Conservation (phyloP, 345 rosid genomes). For the Erysimum cheiranthoides region DNA sequence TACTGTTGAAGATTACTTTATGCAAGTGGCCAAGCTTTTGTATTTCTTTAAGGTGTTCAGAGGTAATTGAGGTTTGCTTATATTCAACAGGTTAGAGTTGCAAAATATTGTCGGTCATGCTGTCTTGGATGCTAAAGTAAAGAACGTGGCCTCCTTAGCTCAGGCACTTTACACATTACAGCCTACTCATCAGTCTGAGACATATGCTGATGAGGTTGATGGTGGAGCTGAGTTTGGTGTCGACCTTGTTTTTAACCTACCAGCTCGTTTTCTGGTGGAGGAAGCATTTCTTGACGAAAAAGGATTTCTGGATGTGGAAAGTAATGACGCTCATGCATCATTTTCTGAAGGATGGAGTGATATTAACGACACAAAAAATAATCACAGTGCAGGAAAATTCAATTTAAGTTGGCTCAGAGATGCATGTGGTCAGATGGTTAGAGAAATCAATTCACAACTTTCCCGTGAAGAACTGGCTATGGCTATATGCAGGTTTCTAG, state of each 20-base stretch:
- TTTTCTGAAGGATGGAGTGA: slow-evolving; percentile 59
- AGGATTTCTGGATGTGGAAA: slow-evolving; percentile 55
- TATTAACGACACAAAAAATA: slow-evolving; percentile 40
- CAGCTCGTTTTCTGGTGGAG: slow-evolving; percentile 81
- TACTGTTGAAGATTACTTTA: neutral
- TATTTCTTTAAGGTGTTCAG: slow-evolving; percentile 6
- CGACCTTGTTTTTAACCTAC: slow-evolving; percentile 73
- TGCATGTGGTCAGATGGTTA: slow-evolving; percentile 71
- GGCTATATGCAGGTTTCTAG: slow-evolving; percentile 92
- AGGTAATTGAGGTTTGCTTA: neutral
- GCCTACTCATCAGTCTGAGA: slow-evolving; percentile 53
- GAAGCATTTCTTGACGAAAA: slow-evolving; percentile 63
- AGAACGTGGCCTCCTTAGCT: slow-evolving; percentile 64
- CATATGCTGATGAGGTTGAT: slow-evolving; percentile 47
- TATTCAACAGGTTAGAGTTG: slow-evolving; percentile 68
- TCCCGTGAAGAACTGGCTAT: slow-evolving; percentile 90
- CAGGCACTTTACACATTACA: slow-evolving; percentile 63
- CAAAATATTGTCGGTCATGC: slow-evolving; percentile 74
- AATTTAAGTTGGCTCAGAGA: slow-evolving; percentile 88
- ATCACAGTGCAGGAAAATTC: slow-evolving; percentile 53
- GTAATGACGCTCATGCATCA: slow-evolving; percentile 47
- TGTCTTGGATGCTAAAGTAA: slow-evolving; percentile 55
- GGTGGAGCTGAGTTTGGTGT: slow-evolving; percentile 76
- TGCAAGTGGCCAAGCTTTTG: slow-evolving; percentile 20
- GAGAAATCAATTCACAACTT: slow-evolving; percentile 73